Base-by-base conservation (phyloP, 495 filamentous ascomycete genomes). In the Cercophora sp. region DNA sequence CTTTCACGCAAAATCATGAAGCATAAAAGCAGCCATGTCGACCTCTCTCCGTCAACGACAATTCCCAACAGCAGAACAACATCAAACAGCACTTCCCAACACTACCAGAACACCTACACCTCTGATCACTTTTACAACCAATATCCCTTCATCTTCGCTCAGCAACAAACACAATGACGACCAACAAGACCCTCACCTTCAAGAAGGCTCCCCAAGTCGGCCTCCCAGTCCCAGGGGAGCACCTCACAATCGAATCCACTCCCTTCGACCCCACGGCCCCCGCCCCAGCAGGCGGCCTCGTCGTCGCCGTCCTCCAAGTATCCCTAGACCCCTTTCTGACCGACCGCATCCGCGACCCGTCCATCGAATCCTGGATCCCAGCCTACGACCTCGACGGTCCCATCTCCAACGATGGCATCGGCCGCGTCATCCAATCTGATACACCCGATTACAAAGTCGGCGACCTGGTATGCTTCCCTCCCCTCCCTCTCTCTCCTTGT, bases 141-240 rank as follows among this genome's bases (percentile, higher is more conserved):
- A n/a, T n/a, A n/a, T n/a, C n/a, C n/a, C n/a, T n/a, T n/a, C n/a
- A n/a, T n/a, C n/a, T n/a, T n/a, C n/a, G n/a, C n/a, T n/a, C n/a
- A n/a, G n/a, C n/a, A n/a, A n/a, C n/a, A n/a, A n/a, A n/a, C 27
- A 47, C 20, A 16, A 32, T 20, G 24, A 5, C 32, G 19, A 43
- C 51, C 47, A 95, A 93, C 76, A 91, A 89, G 74, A 80, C 74
- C 27, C 68, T 94, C 46, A 73, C 91, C 70, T 93, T 87, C 77
- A 86, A 84, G 59, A 63, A 76, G 35, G 58, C 85, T 48, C 89
- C 89, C n/a, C 59, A 65, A 1, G 20, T 15, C 31, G 86, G 81
- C 8, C 83, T 77, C 64, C 88, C 89, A 4, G 78, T 84, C 2
- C 60, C 78, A 4, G 90, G 88, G n/a, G 67, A 91, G 64, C 69